phyloP scores from a whole-genome alignment of 176 grass and related monocot species.

The Avena atlantica region DNA sequence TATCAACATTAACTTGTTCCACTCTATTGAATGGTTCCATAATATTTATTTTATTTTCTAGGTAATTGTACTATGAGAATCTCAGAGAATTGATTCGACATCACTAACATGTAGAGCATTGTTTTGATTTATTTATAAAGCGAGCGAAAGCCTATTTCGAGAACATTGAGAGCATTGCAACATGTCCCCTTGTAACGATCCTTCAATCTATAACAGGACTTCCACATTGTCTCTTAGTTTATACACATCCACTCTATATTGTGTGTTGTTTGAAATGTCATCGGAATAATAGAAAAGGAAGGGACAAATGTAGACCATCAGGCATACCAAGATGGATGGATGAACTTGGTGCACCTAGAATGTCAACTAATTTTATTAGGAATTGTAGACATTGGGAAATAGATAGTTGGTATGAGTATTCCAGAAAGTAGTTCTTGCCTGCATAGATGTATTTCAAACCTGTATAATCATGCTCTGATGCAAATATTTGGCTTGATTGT shows the following conservation, averaged over 20 bases:
- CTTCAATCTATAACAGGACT: neutral
- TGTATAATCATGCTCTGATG: too few relatives aligned
- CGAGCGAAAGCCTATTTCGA: too few relatives aligned
- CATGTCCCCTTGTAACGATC: neutral
- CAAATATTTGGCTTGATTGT: constrained; percentile 16
- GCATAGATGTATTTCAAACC: too few relatives aligned
- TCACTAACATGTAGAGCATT: too few relatives aligned
- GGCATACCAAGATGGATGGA: neutral
- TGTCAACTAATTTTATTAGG: neutral
- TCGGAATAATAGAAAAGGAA: neutral
- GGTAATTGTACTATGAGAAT: too few relatives aligned
- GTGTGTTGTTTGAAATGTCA: neutral
- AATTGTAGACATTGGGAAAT: neutral
- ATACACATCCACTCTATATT: neutral
- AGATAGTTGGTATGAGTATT: neutral
- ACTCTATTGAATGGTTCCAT: too few relatives aligned
- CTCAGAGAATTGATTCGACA: too few relatives aligned
- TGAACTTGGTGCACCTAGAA: neutral
- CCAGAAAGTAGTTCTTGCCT: too few relatives aligned
- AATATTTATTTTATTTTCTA: too few relatives aligned
- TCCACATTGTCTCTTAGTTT: neutral
- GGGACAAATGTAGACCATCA: neutral
- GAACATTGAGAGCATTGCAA: neutral
- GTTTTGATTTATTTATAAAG: too few relatives aligned
- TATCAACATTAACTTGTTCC: too few relatives aligned